A percentile compares a stretch with the other conserved stretches of the same genome.
These are phyloP conservation scores for Leishmania lainsoni DNA, from an alignment of 208 protist genomes.

Conservation along the genomic window DNA sequence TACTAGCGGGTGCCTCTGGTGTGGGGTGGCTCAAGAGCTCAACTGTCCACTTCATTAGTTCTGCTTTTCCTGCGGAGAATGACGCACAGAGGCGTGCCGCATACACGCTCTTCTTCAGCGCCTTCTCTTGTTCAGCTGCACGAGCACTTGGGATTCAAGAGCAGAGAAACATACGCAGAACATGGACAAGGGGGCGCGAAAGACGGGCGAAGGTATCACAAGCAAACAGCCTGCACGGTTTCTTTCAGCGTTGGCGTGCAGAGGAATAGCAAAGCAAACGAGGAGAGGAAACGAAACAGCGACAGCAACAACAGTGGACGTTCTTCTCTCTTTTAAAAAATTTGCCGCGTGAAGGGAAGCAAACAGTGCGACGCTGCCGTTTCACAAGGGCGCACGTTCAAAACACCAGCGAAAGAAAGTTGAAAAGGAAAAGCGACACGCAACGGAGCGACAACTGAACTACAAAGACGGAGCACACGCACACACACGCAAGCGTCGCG, in stretches of 20 bases:
- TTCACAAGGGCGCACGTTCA: not conserved
- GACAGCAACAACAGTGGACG: not conserved
- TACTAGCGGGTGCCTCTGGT: not conserved
- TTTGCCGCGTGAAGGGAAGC: not conserved
- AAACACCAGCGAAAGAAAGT: conserved; percentile 4
- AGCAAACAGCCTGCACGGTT: not conserved
- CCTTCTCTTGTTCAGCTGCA: not conserved
- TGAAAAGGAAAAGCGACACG: conserved; percentile 9
- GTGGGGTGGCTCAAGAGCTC: not conserved
- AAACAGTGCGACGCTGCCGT: not conserved
- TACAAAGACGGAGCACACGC: conserved; percentile 3
- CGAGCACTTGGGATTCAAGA: no score
- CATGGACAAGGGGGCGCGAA: not conserved
- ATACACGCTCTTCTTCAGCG: not conserved
- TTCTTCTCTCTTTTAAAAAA: conserved; percentile 7
- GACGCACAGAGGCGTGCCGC: not conserved
- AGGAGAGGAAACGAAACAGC: not conserved
- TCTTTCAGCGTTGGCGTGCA: not conserved
- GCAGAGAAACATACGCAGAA: no score
- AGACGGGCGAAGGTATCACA: not conserved
- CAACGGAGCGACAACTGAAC: conserved; percentile 5
- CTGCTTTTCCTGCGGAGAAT: not conserved
- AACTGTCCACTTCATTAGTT: not conserved
- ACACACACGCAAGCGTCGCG: not conserved
- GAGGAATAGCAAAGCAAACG: not conserved